phyloP scores from a whole-genome alignment of 2,329 filamentous ascomycete genomes.

The Trematosphaeria pertusa region DNA sequence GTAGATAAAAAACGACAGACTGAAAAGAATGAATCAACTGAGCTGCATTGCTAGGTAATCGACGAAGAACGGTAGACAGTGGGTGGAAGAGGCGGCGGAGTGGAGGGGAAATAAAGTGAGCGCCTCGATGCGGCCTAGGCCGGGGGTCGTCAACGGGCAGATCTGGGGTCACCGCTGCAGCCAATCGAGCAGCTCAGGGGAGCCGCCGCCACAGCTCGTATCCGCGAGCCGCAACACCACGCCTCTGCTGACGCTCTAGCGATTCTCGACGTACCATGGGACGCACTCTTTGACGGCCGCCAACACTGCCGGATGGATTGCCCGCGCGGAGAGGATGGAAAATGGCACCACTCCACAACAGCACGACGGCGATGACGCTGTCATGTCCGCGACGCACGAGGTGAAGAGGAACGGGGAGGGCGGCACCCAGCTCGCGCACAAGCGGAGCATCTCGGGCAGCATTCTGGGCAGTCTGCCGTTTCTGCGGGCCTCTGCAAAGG shows the following conservation, averaged over 20 bases:
- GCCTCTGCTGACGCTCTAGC: not conserved
- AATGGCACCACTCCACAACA: not conserved
- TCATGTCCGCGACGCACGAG: constrained; percentile 4
- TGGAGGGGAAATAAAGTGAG: constrained; percentile 26
- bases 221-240: constrained; percentile 13
- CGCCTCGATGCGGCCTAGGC: constrained; percentile 28
- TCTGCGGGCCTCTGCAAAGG: constrained; percentile 59
- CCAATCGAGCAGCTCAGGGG: constrained; percentile 26
- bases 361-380: constrained; percentile 13
- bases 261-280: constrained; percentile 1
- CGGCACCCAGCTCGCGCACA: constrained; percentile 39
- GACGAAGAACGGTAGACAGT: not conserved
- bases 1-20: too few species aligned
- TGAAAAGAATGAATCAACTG: constrained; percentile 13
- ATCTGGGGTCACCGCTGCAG: constrained; percentile 21
- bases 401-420: constrained; percentile 15
- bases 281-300: constrained; percentile 1
- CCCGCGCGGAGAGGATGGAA: constrained; percentile 2
- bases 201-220: constrained; percentile 17
- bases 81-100: constrained; percentile 10
- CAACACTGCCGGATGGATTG: constrained; percentile 2
- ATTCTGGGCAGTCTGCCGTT: constrained; percentile 75
- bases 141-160: too few species aligned
- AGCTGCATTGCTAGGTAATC: constrained; percentile 6
- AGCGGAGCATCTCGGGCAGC: constrained; percentile 66